Evolutionary conservation across 163 green algal species (phyloP).

Genomic region (Chloromonas sp.): DNA sequence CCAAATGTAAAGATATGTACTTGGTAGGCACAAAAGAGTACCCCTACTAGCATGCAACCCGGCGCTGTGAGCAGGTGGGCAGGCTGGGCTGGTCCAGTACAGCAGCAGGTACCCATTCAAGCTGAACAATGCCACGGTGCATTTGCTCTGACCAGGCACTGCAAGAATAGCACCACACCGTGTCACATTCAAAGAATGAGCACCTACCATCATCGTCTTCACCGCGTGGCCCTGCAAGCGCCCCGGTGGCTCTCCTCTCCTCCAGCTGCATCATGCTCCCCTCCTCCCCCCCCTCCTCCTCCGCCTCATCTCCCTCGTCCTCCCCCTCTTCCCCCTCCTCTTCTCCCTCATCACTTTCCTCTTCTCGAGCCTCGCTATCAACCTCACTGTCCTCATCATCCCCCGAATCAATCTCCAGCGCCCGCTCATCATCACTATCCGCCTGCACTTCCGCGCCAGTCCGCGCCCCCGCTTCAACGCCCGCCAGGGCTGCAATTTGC

Average conservation of each 20-base stretch:
- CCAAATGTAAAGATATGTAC: too few relatives aligned
- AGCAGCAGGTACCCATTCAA: too few relatives aligned
- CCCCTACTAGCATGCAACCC: neutral
- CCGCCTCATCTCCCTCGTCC: conserved; percentile 10
- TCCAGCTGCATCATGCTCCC: neutral
- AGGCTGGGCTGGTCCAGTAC: too few relatives aligned
- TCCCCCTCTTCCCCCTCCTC: conserved; percentile 29
- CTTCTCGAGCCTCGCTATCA: conserved; percentile 19
- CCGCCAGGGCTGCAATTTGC: neutral
- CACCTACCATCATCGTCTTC: too few relatives aligned
- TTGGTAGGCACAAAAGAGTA: neutral
- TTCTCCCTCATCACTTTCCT: conserved; percentile 17
- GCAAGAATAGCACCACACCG: too few relatives aligned
- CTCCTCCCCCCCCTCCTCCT: neutral
- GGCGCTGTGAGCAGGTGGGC: too few relatives aligned
- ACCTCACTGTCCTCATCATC: conserved; percentile 21
- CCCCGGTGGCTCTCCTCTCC: neutral
- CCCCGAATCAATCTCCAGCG: conserved; percentile 17
- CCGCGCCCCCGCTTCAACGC: neutral
- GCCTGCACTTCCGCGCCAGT: conserved; percentile 16
- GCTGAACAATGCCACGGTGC: too few relatives aligned
- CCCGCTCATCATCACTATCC: conserved; percentile 18
- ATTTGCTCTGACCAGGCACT: too few relatives aligned
- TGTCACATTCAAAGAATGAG: too few relatives aligned
- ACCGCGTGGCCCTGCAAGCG: too few relatives aligned